Evolutionary conservation across 179 eudicot species (phyloP), one percentile per base, ranked within the genome.

Genomic region (Gypsophila paniculata): DNA sequence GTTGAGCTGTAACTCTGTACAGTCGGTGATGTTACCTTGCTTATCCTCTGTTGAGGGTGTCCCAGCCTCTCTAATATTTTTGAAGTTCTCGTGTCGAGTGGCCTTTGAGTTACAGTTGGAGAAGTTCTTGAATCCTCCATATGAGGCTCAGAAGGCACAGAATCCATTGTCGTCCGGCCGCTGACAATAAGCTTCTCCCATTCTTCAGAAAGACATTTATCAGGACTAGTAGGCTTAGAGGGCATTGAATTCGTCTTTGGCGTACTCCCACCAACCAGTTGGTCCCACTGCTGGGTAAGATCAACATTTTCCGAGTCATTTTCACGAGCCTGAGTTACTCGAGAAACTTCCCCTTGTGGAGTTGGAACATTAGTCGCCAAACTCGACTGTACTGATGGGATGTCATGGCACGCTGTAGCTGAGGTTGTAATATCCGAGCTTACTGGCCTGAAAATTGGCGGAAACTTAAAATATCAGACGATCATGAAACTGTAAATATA

Each of bases 21-120:
- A 71, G 65, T 70, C 25, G 88, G 86, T 21, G 84, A 69, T 74
- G 61, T 55, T 23, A 52, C 68, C 82, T 86, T 87, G 34, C 79
- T 55, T 72, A 83, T 89, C 60, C 81, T 75, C 81, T 83, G 88
- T 79, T 78, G 86, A n/a, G 95, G 97, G 70, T 77, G 69, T 65
- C 89, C 97, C 71, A 91, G 83, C 70, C 97, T 85, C 81, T 91
- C 95, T 54, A 91, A 78, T 76, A 91, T 89, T 71, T 83, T 82
- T 55, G 89, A 83, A 53, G 97, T 89, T 72, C 83, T 87, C 61
- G 78, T 85, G 78, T 91, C 90, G 46, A 81, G 69, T 60, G 82
- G 85, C 76, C 62, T 83, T 60, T 73, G 83, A 75, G 65, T 73
- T 61, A 81, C 72, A 38, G 61, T 68, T 4, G 79, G 76, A 61